phyloP scores from a whole-genome alignment of 192 early-diverging fungal genomes.

The Geranomyces michiganensis region DNA sequence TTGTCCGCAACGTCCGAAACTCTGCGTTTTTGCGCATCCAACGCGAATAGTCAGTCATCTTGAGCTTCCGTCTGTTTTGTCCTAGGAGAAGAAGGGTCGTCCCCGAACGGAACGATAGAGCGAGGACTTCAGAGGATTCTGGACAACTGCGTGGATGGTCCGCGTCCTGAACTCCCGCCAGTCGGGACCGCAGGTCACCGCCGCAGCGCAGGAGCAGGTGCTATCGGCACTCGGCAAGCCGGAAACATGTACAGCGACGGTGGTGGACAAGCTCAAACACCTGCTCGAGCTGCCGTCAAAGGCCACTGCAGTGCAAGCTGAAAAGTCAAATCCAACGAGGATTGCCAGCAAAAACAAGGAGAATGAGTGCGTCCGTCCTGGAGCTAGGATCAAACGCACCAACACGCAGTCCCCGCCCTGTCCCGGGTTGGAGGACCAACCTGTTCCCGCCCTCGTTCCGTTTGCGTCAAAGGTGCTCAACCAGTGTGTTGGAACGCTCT shows the following conservation, averaged over 20 bases:
- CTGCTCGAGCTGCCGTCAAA: background rate
- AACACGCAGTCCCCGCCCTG: background rate
- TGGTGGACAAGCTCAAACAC: background rate
- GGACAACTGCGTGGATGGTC: too few species aligned
- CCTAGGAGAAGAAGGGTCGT: too few species aligned
- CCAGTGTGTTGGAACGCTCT: background rate
- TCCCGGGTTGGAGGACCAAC: background rate
- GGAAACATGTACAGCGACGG: background rate
- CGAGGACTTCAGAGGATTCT: too few species aligned
- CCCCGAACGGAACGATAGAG: too few species aligned
- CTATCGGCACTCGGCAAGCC: background rate
- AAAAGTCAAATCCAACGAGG: background rate
- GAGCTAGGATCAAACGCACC: background rate
- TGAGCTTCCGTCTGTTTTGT: too few species aligned
- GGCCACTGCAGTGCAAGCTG: background rate
- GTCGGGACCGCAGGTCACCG: too few species aligned
- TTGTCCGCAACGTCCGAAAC: too few species aligned
- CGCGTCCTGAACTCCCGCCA: too few species aligned
- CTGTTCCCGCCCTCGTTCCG: background rate
- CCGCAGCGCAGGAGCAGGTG: background rate
- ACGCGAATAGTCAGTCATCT: too few species aligned
- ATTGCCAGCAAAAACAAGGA: background rate
- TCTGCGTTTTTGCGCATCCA: too few species aligned
- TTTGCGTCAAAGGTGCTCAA: constrained; percentile 1
- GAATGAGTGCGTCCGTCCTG: background rate